Evolutionary conservation across 2,329 filamentous ascomycete genomes (phyloP).

Genomic region (Ophiostoma australiae): DNA sequence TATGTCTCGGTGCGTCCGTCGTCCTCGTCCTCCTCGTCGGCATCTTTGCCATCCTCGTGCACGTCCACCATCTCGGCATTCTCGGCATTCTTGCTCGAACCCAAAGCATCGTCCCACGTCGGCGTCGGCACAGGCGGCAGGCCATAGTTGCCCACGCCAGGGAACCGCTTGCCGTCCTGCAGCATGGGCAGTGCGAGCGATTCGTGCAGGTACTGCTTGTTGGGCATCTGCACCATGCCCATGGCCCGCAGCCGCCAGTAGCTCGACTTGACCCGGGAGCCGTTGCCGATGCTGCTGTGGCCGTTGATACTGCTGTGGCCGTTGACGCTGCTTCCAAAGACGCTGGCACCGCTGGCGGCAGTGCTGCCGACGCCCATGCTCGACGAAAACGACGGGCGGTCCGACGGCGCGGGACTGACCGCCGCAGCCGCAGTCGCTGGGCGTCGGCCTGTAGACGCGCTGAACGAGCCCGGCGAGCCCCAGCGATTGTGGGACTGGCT

Average conservation of each 20-base stretch:
- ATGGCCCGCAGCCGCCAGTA: conserved; percentile 46
- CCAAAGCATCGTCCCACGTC: background rate
- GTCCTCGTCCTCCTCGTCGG: background rate
- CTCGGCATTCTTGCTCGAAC: background rate
- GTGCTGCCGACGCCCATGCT: background rate
- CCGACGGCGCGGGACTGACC: background rate
- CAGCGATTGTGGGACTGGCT: background rate
- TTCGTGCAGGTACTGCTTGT: conserved; percentile 41
- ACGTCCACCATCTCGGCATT: conserved; percentile 2
- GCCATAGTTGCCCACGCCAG: conserved; percentile 38
- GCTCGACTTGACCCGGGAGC: conserved; percentile 24
- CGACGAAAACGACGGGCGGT: background rate
- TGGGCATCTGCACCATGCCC: conserved; percentile 35
- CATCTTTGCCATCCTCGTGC: background rate
- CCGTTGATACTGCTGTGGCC: background rate
- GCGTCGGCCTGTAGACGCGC: background rate
- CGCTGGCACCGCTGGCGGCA: background rate
- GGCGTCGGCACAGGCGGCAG: conserved; percentile 28
- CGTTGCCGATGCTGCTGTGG: background rate
- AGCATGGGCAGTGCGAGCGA: conserved; percentile 42
- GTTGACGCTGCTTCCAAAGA: background rate
- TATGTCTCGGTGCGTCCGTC: conserved; percentile 16
- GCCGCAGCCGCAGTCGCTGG: background rate
- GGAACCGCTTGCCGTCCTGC: conserved; percentile 38
- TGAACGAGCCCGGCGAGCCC: conserved; percentile 1